Evolutionary conservation across 2,329 filamentous ascomycete species (phyloP), one percentile per base, ranked within the genome.

Genomic region (Chrysoporthe austroafricana): DNA sequence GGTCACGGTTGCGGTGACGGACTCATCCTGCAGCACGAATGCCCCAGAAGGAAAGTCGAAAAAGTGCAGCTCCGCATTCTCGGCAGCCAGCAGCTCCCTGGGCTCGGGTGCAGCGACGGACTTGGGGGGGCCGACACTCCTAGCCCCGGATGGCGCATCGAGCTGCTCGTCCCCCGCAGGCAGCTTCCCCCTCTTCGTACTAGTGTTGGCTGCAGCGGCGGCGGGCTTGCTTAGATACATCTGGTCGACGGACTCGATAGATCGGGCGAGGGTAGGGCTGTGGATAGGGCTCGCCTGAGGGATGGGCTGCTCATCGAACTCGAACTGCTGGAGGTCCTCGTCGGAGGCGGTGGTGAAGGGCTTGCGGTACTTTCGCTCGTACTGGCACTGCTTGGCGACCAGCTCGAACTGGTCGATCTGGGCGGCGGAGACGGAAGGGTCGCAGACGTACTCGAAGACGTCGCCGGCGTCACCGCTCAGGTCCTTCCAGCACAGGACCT

Each of bases 401-500:
- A 91, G 85, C 75, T 95, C 89, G 77, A 99, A 98, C 18, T 90
- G 88, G 58, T 90, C 85, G 34, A 96, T 90, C 73, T 94, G 91
- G 60, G 88, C 85, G 2, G 88, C 82, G 39, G 89, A 83, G 54
- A 91, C 87, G 14, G 90, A 89, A 50, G 84, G 78, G 80, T 98
- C 96, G 82, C 94, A 98, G 71, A 99, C 92, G 77, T 98, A 99
- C 79, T 99, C 95, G 85, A 93, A 99, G n/a, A 98, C 86, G 79
- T 99, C 96, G 64, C 94, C 95, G 43, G 88, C 86, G 83, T 99
- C 96, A 66, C 96, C 96, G 74, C 94, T 97, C 69, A 98, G 82
- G 76, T 99, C 96, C 73, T 91, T 90, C 96, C 96, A 99, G 69
- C 95, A 95, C 71, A 99, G 86, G 9, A 98, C 90, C 75, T 91